Evolutionary conservation across 2,329 filamentous ascomycete species (phyloP).

Genomic region (Pseudohalonectria lignicola): DNA sequence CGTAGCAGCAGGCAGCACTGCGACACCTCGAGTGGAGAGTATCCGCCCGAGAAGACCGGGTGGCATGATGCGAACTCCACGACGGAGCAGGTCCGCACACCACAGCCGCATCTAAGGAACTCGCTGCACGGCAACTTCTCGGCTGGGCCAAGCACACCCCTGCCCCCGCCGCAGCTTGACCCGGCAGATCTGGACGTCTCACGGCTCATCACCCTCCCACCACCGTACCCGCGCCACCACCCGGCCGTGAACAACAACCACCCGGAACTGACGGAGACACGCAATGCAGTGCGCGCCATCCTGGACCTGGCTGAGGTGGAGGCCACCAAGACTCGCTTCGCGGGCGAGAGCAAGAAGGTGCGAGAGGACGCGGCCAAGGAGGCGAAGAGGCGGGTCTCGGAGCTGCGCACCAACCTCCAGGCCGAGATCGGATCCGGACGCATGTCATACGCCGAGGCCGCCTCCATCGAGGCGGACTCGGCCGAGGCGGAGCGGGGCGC

Average conservation of each 20-base stretch:
- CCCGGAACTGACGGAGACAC: constrained; percentile 71
- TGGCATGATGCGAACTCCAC: constrained; percentile 32
- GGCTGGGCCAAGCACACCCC: constrained; percentile 31
- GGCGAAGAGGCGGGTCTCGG: constrained; percentile 42
- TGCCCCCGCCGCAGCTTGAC: constrained; percentile 9
- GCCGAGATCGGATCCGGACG: constrained; percentile 66
- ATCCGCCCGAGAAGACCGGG: constrained; percentile 44
- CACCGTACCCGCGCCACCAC: constrained; percentile 87
- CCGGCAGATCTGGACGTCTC: constrained; percentile 70
- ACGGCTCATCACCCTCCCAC: constrained; percentile 81
- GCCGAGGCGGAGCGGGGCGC: constrained; percentile 57
- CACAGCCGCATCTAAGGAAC: constrained; percentile 27
- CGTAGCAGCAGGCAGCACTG: constrained; percentile 15
- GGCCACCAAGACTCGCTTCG: constrained; percentile 53
- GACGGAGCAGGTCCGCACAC: constrained; percentile 27
- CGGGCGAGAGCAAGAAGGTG: constrained; percentile 42
- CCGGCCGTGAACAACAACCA: constrained; percentile 95
- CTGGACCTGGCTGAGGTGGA: constrained; percentile 65
- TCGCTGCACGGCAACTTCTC: constrained; percentile 27
- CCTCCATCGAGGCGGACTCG: constrained; percentile 67
- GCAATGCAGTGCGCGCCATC: constrained; percentile 61
- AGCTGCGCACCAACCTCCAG: constrained; percentile 66
- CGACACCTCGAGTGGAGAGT: constrained; percentile 32
- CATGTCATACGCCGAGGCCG: constrained; percentile 75
- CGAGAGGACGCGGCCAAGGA: constrained; percentile 42